Base-by-base conservation (phyloP, 1,284 basidiomycete species). In the Trichosporon ovoides region DNA sequence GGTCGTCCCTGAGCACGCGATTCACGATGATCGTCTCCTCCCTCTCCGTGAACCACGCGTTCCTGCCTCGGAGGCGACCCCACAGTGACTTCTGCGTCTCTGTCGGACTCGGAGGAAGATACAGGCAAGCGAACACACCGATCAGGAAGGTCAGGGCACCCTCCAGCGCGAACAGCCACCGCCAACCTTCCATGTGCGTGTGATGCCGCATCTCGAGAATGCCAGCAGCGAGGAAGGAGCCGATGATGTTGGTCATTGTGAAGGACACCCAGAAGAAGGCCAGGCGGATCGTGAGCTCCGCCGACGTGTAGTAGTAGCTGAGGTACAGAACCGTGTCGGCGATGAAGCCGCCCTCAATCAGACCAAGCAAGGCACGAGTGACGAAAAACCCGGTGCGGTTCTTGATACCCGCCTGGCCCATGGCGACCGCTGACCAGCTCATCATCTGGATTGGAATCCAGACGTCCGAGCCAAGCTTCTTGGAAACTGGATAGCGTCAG, bases 1-100 rank as follows among this genome's bases (percentile, higher is more conserved):
- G 79, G 53, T 80, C 79, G 60, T 80, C 80, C 5, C 80, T 68
- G 1, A 80, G 64, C 3, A 80, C 74, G 36, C 72, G 72, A 66
- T 79, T 80, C 63, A 80, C 78, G 36, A 80, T 70, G 63, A 80
- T 78, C 6, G 65, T 72, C 51, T 78, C 77, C 46, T 80, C 78
- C 14, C 73, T 64, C 52, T 78, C 79, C 0, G 68, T 75, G 64
- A 80, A 80, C 73, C 74, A 80, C 0, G 74, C 74, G 14, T 74
- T 71, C 18, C 63, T 9, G 28, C 28, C 28, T 31, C 28, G 65
- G 31, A 33, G 24, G 40, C 53, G 53, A 16, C 38, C 34, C 38
- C 28, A 31, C 28, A 31, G 9, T 4, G 28, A 31, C 28, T 31
- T 31, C 5, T 54, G 28, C 11, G 76, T 79, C 61, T 77, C 68